Evolutionary conservation across 208 protist genomes (phyloP).

Genomic region (Trypanosoma brucei): DNA sequence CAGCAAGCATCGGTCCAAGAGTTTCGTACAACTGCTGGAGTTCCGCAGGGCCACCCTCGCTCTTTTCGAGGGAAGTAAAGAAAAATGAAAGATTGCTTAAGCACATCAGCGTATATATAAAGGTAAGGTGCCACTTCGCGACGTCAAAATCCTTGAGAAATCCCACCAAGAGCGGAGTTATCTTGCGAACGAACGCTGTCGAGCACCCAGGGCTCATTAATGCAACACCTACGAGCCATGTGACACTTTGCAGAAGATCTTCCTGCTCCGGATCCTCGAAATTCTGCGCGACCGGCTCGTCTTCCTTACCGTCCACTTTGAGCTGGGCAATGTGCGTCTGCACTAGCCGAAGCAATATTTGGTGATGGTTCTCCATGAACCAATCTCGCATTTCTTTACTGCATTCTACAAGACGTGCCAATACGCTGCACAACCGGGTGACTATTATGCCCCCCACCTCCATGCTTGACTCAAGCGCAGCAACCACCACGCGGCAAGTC

Average conservation of each 20-base stretch:
- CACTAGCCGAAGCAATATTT: constrained; percentile 11
- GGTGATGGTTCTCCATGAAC: constrained; percentile 21
- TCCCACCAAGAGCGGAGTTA: constrained; percentile 34
- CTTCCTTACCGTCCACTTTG: constrained; percentile 1
- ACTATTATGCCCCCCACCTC: constrained; percentile 15
- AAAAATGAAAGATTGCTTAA: constrained; percentile 81
- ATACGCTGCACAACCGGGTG: constrained; percentile 19
- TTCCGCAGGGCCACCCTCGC: constrained; percentile 12
- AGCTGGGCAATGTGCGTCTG: constrained; percentile 5
- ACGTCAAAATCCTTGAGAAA: constrained; percentile 46
- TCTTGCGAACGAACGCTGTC: constrained; percentile 32
- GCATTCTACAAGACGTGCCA: constrained; percentile 29
- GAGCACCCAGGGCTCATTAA: constrained; percentile 48
- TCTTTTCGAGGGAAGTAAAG: constrained; percentile 47
- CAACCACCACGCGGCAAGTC: constrained; percentile 28
- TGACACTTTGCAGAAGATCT: constrained; percentile 46
- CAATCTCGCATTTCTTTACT: constrained; percentile 24
- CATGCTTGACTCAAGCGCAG: constrained; percentile 28
- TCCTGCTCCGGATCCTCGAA: constrained; percentile 11
- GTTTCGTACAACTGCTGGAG: constrained; percentile 41
- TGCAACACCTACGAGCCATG: constrained; percentile 70
- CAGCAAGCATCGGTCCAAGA: constrained; percentile 52
- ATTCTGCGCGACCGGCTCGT: constrained; percentile 3
- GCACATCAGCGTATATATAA: constrained; percentile 74
- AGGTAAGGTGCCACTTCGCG: constrained; percentile 29